phyloP scores from a whole-genome alignment of 2,329 filamentous ascomycete species.

The Pestalotiopsis sp. region DNA sequence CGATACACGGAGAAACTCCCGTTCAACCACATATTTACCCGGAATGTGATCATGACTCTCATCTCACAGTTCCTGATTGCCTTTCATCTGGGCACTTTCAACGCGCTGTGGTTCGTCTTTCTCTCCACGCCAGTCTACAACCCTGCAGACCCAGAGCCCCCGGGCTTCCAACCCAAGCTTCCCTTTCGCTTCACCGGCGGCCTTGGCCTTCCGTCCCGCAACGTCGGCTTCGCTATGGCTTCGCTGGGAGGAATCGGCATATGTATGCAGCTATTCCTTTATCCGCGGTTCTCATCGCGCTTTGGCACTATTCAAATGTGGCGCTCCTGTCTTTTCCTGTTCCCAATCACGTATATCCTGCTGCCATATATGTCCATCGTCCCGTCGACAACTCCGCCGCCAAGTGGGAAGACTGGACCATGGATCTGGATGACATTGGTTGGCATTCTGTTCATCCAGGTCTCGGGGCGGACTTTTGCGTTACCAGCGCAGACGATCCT shows the following conservation, averaged over 20 bases:
- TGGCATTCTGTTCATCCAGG: conserved; percentile 62
- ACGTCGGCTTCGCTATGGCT: conserved; percentile 76
- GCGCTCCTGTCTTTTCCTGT: conserved; percentile 67
- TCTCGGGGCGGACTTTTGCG: conserved; percentile 66
- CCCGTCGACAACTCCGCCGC: conserved; percentile 47
- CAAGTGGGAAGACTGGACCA: conserved; percentile 52
- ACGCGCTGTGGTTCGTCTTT: conserved; percentile 75
- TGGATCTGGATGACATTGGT: conserved; percentile 66
- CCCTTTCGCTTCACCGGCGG: conserved; percentile 72
- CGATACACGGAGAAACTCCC: conserved; percentile 49
- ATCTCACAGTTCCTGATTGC: conserved; percentile 69
- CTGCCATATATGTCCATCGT: conserved; percentile 72
- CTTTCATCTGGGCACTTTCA: conserved; percentile 75
- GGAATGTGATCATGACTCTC: conserved; percentile 55
- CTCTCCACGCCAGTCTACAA: conserved; percentile 68
- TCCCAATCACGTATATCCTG: conserved; percentile 68
- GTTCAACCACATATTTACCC: conserved; percentile 56
- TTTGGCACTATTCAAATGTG: conserved; percentile 70
- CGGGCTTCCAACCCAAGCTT: conserved; percentile 36
- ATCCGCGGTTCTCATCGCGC: conserved; percentile 64
- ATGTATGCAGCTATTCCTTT: conserved; percentile 68
- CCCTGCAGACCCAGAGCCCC: conserved; percentile 32
- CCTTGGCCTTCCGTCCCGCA: conserved; percentile 68
- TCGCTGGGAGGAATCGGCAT: conserved; percentile 78
- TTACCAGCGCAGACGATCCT: conserved; percentile 47